Evolutionary conservation across 2,329 filamentous ascomycete species (phyloP).

Genomic region (Diaporthe vaccinii): DNA sequence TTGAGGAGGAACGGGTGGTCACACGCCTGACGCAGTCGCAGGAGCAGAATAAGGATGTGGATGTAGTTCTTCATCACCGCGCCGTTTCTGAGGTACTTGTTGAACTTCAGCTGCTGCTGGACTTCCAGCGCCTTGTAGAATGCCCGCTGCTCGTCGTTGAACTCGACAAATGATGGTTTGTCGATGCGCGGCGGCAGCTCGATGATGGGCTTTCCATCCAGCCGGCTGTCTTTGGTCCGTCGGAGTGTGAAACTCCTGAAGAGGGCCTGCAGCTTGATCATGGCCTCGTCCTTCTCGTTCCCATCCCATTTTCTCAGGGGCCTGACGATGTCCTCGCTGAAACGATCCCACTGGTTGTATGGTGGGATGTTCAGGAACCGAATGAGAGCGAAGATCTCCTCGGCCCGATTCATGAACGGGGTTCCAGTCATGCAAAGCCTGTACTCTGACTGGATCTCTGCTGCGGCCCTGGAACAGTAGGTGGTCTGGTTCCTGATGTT

Average conservation of each 20-base stretch:
- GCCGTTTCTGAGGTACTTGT: conserved; percentile 46
- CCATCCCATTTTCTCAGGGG: conserved; percentile 32
- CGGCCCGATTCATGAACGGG: conserved; percentile 37
- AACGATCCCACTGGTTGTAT: conserved; percentile 43
- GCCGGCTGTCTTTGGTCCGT: conserved; percentile 80
- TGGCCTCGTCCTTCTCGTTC: not conserved
- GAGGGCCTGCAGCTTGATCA: conserved; percentile 63
- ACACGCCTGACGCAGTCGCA: conserved; percentile 82
- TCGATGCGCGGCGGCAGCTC: conserved; percentile 73
- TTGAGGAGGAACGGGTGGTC: conserved; percentile 78
- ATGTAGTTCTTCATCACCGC: conserved; percentile 70
- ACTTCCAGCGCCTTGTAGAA: conserved; percentile 63
- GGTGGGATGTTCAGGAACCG: conserved; percentile 52
- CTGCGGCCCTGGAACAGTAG: conserved; percentile 26
- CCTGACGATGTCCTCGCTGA: conserved; percentile 51
- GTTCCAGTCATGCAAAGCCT: conserved; percentile 40
- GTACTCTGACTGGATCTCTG: conserved; percentile 24
- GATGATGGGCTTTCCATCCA: conserved; percentile 82
- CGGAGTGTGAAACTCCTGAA: conserved; percentile 84
- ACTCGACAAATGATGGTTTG: conserved; percentile 70
- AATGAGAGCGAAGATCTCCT: conserved; percentile 42
- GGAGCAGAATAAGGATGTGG: conserved; percentile 80
- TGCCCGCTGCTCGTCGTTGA: conserved; percentile 72
- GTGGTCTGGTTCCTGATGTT: conserved; percentile 32
- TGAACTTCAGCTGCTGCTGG: conserved; percentile 45